Base-by-base conservation (phyloP, 441 rosid species). In the Arabidopsis hybrid region DNA sequence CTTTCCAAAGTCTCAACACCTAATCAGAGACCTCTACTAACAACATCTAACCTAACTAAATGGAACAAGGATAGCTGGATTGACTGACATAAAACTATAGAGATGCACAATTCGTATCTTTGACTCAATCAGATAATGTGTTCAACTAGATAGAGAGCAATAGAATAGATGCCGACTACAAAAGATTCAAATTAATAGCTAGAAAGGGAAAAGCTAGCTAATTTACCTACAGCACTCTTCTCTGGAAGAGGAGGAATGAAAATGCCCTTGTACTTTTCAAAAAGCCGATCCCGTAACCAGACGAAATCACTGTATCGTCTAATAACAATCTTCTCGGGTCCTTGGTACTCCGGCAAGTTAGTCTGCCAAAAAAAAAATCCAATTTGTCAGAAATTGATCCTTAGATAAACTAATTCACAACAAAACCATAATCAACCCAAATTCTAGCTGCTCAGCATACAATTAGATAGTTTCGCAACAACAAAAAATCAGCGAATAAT, bases 171-270 rank as follows among this genome's bases (percentile, higher is more conserved):
- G 10, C 46, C 50, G 63, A 78, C 32, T 9, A 56, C 1, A 14
- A 21, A 14, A 17, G 8, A 43, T 11, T 47, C 9, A 45, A 58
- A 69, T 21, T 21, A 21, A 21, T 21, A 21, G 26, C 26, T 26
- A 63, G 31, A n/a, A 6, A 11, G 47, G n/a, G 57, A 3, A 56
- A 63, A 47, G 59, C 39, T 18, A 67, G 57, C 59, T 18, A 39
- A 61, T 67, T 60, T 90, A 96, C 99, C 99, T 50, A 96, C 97
- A 79, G 97, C 93, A 85, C 94, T 96, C 89, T 96, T 96, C 85
- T 96, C 99, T 0, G 99, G 99, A 31, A 96, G 80, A 50, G 99
- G 96, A 82, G 98, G 99, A 77, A 96, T 87, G 69, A 96, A 96
- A 72, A 93, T 62, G 65, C 99, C 99, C 67, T 85, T 91, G 85